Percentiles rank a stretch among this genome's conserved stretches.
Conservation (phyloP, 2,329 filamentous ascomycete genomes). For the Ophiostoma quercus region DNA sequence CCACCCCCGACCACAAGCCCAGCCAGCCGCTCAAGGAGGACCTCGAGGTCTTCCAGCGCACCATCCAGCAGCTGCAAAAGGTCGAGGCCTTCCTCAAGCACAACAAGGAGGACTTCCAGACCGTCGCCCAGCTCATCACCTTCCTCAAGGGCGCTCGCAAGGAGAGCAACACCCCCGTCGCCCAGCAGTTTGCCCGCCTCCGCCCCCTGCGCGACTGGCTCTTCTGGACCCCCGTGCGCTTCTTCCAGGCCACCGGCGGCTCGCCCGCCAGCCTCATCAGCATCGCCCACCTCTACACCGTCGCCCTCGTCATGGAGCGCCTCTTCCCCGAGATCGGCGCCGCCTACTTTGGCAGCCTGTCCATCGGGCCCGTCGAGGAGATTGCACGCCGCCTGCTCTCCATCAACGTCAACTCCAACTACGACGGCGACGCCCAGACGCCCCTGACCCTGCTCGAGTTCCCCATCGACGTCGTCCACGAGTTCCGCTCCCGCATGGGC, state of each 20-base stretch:
- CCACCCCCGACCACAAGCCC: constrained; percentile 55
- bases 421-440: constrained; percentile 48
- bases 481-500: constrained; percentile 65
- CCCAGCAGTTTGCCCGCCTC: constrained; percentile 84
- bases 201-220: constrained; percentile 87
- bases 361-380: constrained; percentile 76
- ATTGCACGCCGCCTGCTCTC: constrained; percentile 71
- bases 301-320: constrained; percentile 80
- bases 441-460: constrained; percentile 66
- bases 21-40: constrained; percentile 64
- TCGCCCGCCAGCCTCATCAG: constrained; percentile 76
- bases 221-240: constrained; percentile 87
- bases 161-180: constrained; percentile 62
- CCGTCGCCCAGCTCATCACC: constrained; percentile 62
- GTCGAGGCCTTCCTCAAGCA: constrained; percentile 64
- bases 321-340: constrained; percentile 88
- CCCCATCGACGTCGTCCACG: constrained; percentile 62
- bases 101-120: constrained; percentile 62
- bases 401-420: constrained; percentile 56
- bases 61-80: constrained; percentile 61
- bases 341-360: constrained; percentile 78
- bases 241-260: constrained; percentile 67
- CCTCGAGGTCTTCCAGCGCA: constrained; percentile 60
- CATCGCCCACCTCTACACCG: constrained; percentile 86
- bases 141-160: constrained; percentile 69